Percentiles rank a stretch among this genome's conserved stretches.
Evolutionary conservation across 106 monocot genomes (phyloP).

Genomic region (Ottelia alismoides): DNA sequence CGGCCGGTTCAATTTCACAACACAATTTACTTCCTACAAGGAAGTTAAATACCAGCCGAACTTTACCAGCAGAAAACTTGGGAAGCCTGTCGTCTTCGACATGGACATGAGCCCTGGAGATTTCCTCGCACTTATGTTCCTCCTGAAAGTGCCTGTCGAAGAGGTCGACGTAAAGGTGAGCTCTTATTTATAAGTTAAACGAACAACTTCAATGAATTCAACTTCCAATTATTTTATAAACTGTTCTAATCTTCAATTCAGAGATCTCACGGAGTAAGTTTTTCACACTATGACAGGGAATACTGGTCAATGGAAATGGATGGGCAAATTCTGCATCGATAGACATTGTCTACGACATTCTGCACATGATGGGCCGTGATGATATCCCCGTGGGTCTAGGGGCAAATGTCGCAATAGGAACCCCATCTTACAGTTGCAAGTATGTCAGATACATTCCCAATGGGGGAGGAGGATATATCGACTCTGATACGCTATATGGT

Average conservation of each 20-base stretch:
- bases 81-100: constrained; percentile 67
- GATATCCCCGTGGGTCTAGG: constrained; percentile 81
- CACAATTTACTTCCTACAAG: constrained; percentile 58
- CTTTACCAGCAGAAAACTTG: constrained; percentile 25
- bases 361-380: constrained; percentile 97
- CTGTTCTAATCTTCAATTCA: no score
- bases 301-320: constrained; percentile 66
- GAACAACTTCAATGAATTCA: no score
- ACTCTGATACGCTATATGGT: constrained; percentile 86
- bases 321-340: constrained; percentile 88
- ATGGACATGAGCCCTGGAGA: constrained; percentile 97
- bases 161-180: constrained; percentile 60
- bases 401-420: constrained; percentile 32
- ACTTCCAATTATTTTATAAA: no score
- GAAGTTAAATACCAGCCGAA: constrained; percentile 45
- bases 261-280: no score
- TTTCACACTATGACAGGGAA: no score
- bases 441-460: constrained; percentile 58
- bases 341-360: constrained; percentile 69
- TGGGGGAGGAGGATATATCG: constrained; percentile 74
- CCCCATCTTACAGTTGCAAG: constrained; percentile 40
- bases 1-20: constrained; percentile 54
- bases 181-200: no score
- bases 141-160: constrained; percentile 62
- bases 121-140: constrained; percentile 71